These are phyloP conservation scores for Elaphomyces granulatus DNA, from an alignment of 495 filamentous ascomycete species.

Conservation along the genomic window DNA sequence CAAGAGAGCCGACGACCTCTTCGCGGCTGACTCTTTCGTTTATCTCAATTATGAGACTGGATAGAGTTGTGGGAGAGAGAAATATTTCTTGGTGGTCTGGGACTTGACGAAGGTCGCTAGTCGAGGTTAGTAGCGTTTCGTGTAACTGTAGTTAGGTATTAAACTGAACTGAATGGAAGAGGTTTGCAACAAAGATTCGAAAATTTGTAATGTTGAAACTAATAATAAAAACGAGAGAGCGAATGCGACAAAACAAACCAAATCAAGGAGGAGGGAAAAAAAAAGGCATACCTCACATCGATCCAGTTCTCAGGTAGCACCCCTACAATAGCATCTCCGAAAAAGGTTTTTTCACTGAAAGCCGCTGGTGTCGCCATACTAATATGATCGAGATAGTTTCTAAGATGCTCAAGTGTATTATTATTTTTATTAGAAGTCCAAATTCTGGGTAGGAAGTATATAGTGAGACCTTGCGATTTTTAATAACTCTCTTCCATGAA, in stretches of 20 bases:
- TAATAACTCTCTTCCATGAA: too few relatives aligned
- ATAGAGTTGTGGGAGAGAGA: constrained; percentile 62
- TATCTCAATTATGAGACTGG: constrained; percentile 80
- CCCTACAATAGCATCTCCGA: constrained; percentile 65
- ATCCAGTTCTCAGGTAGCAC: constrained; percentile 58
- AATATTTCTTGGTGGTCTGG: constrained; percentile 93
- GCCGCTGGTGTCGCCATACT: too few relatives aligned
- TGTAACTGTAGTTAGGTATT: too few relatives aligned
- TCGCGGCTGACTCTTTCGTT: constrained; percentile 47
- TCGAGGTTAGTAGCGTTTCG: neutral
- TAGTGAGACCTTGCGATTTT: too few relatives aligned
- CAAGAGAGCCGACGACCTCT: constrained; percentile 21
- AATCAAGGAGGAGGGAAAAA: neutral
- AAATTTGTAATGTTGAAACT: too few relatives aligned
- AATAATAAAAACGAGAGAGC: too few relatives aligned
- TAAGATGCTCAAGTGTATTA: too few relatives aligned
- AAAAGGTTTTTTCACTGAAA: constrained; percentile 50
- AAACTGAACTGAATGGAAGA: neutral
- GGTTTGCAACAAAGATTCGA: neutral
- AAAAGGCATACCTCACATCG: constrained; percentile 57
- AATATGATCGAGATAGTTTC: too few relatives aligned
- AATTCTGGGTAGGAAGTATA: too few relatives aligned
- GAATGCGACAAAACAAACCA: neutral
- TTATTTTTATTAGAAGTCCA: too few relatives aligned
- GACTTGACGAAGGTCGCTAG: constrained; percentile 69